Evolutionary conservation across 1,139 yeast species (phyloP).

Genomic region (Meyerozyma elateridarum): DNA sequence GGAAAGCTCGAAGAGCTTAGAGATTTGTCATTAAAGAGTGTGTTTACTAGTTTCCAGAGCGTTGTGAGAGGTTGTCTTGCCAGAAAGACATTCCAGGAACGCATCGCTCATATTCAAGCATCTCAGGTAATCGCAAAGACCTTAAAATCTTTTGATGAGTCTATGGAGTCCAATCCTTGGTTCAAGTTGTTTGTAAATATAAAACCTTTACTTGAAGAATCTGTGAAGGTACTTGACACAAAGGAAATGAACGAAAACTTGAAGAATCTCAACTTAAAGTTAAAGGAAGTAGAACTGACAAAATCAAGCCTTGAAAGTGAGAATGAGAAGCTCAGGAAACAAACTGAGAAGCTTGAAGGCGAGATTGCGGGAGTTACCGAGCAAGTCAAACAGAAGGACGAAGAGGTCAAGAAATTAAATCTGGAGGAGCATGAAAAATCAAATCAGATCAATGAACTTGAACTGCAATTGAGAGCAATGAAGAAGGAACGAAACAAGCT

Average conservation of each 20-base stretch:
- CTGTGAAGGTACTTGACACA: constrained; percentile 52
- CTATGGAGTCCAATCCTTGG: constrained; percentile 69
- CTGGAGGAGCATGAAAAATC: constrained; percentile 19
- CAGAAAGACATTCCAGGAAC: constrained; percentile 47
- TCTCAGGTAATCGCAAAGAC: constrained; percentile 65
- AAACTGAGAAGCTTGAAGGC: constrained; percentile 50
- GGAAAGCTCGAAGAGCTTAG: constrained; percentile 81
- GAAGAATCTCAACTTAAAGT: constrained; percentile 29
- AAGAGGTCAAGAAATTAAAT: constrained; percentile 20
- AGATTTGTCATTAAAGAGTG: constrained; percentile 55
- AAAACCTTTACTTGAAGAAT: constrained; percentile 73
- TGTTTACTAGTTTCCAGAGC: constrained; percentile 66
- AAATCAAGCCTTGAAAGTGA: constrained; percentile 17
- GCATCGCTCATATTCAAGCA: constrained; percentile 63
- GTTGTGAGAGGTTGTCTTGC: constrained; percentile 57
- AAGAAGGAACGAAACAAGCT: constrained; percentile 17
- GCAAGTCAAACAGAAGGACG: constrained; percentile 25
- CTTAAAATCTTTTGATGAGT: constrained; percentile 48
- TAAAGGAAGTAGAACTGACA: constrained; percentile 32
- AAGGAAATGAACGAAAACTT: constrained; percentile 51
- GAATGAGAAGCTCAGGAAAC: constrained; percentile 21
- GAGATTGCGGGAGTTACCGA: constrained; percentile 27
- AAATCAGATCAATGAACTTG: constrained; percentile 11
- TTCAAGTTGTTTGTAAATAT: constrained; percentile 65
- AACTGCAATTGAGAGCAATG: constrained; percentile 12